Percentiles rank a stretch among this genome's conserved stretches.
Evolutionary conservation across 2,329 filamentous ascomycete species (phyloP).

Genomic region (Aspergillus arachidicola): DNA sequence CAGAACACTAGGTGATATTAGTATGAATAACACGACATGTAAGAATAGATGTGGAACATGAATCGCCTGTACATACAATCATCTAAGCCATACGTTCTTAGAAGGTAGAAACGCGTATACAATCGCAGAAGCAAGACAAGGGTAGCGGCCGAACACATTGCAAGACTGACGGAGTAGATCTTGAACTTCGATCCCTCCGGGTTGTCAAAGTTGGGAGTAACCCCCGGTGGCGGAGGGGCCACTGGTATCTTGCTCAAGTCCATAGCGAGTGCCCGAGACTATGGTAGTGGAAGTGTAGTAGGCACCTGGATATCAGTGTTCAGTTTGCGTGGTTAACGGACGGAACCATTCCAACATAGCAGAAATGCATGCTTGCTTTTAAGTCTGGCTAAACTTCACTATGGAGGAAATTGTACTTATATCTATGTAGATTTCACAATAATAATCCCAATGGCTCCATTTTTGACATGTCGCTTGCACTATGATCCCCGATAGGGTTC

Average conservation of each 20-base stretch:
- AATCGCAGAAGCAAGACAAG: conserved; percentile 10
- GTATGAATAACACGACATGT: not conserved
- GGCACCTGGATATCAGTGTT: not conserved
- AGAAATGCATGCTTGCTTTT: not conserved
- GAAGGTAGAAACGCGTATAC: conserved; percentile 12
- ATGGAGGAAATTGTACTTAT: not conserved
- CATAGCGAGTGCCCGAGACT: not conserved
- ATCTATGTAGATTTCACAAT: not conserved
- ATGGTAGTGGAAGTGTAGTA: not conserved
- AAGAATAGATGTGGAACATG: not conserved
- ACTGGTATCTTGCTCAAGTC: conserved; percentile 16
- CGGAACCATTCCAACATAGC: not conserved
- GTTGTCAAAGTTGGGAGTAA: conserved; percentile 17
- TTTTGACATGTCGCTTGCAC: not conserved
- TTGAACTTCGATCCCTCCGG: conserved; percentile 12
- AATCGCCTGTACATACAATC: conserved; percentile 9
- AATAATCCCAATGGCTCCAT: not conserved
- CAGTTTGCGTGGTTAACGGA: not conserved
- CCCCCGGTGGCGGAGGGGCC: conserved; percentile 9
- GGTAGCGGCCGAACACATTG: conserved; percentile 13
- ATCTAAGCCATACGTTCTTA: conserved; percentile 9
- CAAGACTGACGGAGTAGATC: conserved; percentile 17
- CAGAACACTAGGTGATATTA: conserved; percentile 9
- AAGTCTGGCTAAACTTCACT: not conserved
- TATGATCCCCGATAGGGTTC: not conserved